phyloP scores from a whole-genome alignment of 2,329 filamentous ascomycete genomes.

The Laburnicola sp. region DNA sequence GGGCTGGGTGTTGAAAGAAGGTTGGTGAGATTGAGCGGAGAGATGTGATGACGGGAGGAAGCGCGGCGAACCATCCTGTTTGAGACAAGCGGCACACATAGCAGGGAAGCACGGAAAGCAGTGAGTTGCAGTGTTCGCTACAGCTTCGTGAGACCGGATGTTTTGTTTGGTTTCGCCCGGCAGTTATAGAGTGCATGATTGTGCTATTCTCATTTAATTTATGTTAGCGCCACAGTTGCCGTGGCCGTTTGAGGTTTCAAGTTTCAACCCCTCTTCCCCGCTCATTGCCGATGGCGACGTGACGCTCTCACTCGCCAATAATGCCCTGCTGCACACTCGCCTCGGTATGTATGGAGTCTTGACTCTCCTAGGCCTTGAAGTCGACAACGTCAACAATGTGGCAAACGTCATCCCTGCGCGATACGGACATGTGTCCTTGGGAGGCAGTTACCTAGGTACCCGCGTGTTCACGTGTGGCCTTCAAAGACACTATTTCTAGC shows the following conservation, averaged over 20 bases:
- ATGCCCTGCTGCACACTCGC: conserved; percentile 15
- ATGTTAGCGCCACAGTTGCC: conserved; percentile 18
- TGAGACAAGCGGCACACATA: conserved; percentile 7
- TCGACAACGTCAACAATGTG: conserved; percentile 16
- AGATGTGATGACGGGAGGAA: background rate
- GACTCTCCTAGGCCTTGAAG: conserved; percentile 7
- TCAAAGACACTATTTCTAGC: background rate
- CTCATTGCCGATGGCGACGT: conserved; percentile 4
- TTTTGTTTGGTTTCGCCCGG: conserved; percentile 15
- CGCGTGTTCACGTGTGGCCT: background rate
- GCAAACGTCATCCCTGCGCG: conserved; percentile 4
- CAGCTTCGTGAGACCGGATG: background rate
- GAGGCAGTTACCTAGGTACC: conserved; percentile 2
- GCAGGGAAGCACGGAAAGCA: conserved; percentile 2
- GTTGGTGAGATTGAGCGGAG: conserved; percentile 10
- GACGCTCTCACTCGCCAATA: conserved; percentile 9
- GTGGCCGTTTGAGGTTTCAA: conserved; percentile 5
- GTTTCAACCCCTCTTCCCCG: conserved; percentile 15
- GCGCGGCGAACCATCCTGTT: conserved; percentile 8
- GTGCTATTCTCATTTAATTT: conserved; percentile 19
- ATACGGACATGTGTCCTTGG: conserved; percentile 8
- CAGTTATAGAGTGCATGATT: conserved; percentile 8
- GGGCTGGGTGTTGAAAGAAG: conserved; percentile 22
- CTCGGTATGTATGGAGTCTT: conserved; percentile 7
- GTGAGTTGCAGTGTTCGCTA: background rate